Conservation (phyloP, 257 asterid species). For the Solanum rostratum region DNA sequence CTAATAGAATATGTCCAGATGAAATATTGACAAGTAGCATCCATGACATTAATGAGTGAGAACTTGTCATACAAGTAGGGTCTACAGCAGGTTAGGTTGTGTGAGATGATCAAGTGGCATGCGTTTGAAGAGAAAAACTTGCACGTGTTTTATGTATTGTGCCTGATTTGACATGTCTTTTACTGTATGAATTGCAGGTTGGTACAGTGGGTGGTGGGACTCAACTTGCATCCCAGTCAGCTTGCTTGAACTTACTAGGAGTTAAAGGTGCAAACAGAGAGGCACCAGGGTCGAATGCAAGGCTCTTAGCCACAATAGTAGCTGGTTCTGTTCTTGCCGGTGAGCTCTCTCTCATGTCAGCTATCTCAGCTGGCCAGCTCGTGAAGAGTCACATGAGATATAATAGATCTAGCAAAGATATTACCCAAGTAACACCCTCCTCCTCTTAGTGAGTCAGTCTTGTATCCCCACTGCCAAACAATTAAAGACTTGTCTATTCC, state of each 20-base stretch:
- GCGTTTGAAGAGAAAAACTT: background rate
- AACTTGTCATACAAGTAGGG: background rate
- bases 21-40: background rate
- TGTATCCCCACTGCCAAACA: background rate
- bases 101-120: background rate
- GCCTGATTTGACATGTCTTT: background rate
- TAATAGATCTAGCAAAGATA: conserved; percentile 34
- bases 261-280: conserved; percentile 41
- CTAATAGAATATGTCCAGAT: background rate
- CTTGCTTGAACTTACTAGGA: conserved; percentile 41
- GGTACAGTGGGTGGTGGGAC: conserved; percentile 55
- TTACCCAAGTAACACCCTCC: conserved; percentile 12
- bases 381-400: conserved; percentile 43
- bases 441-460: conserved; percentile 1
- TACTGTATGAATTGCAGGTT: conserved; percentile 16
- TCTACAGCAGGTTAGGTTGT: background rate
- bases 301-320: conserved; percentile 37
- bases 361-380: conserved; percentile 45
- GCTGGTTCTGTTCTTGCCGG: conserved; percentile 50
- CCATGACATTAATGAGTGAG: no score
- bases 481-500: background rate
- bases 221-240: conserved; percentile 43
- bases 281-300: conserved; percentile 31
- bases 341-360: conserved; percentile 41
- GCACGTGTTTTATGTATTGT: background rate